Conservation (phyloP, 1,139 yeast species). For the Geotrichum reessii region DNA sequence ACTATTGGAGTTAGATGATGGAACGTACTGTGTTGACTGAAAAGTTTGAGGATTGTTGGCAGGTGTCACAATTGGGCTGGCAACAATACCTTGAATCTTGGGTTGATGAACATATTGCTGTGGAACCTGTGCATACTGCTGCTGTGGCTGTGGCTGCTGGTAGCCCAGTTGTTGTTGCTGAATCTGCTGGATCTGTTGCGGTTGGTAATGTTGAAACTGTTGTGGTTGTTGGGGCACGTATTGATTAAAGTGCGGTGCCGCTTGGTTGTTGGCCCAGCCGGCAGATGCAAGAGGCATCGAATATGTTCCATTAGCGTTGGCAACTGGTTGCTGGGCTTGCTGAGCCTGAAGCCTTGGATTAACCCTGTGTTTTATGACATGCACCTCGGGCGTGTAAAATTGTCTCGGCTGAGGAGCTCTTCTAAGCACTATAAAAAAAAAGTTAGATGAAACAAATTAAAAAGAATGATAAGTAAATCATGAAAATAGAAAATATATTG, state of each 20-base stretch:
- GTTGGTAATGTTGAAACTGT: conserved; percentile 8
- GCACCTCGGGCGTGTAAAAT: conserved; percentile 20
- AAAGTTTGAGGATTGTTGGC: conserved; percentile 33
- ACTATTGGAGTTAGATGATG: conserved; percentile 13
- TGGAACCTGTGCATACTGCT: neutral
- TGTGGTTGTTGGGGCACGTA: conserved; percentile 10
- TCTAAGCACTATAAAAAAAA: conserved; percentile 16
- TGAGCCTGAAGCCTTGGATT: conserved; percentile 8
- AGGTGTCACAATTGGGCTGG: conserved; percentile 36
- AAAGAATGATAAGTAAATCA: neutral
- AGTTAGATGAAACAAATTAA: neutral
- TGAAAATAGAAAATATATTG: neutral
- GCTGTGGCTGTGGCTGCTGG: conserved; percentile 5
- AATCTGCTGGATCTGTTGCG: neutral
- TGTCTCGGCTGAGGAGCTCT: conserved; percentile 19
- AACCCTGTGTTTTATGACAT: conserved; percentile 15
- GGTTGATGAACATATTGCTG: conserved; percentile 10
- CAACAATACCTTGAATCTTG: conserved; percentile 17
- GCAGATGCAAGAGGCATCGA: conserved; percentile 5
- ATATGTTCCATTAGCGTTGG: neutral
- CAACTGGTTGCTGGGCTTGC: neutral
- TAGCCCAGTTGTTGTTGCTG: neutral
- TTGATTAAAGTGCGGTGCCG: conserved; percentile 7
- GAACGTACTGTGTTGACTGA: conserved; percentile 27
- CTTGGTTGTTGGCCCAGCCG: conserved; percentile 4